These are phyloP conservation scores for Ustilago xerochloae DNA, from an alignment of 1,284 basidiomycete genomes.

Conservation along the genomic window DNA sequence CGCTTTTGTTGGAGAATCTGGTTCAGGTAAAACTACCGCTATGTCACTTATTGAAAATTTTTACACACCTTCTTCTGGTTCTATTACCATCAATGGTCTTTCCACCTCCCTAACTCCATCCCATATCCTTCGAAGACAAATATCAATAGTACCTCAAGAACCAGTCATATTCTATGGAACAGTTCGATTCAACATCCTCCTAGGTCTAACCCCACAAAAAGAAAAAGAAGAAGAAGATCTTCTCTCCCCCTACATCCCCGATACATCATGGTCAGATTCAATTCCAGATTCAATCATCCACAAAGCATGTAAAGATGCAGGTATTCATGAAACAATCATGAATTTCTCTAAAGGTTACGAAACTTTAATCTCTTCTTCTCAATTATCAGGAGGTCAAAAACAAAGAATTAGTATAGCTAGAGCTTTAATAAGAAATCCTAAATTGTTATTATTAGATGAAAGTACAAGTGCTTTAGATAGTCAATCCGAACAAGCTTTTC, in stretches of 20 bases:
- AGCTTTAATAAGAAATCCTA: conserved; percentile 60
- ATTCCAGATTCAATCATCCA: conserved; percentile 17
- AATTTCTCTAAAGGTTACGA: conserved; percentile 86
- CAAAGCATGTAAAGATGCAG: conserved; percentile 18
- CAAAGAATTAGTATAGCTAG: conserved; percentile 61
- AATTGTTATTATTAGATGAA: conserved; percentile 60
- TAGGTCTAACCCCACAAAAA: conserved; percentile 41
- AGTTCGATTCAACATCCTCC: conserved; percentile 40
- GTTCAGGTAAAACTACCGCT: conserved; percentile 63
- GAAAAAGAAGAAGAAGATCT: conserved; percentile 55
- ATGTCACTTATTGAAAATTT: conserved; percentile 70
- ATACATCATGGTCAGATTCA: conserved; percentile 19
- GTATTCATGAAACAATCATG: conserved; percentile 81
- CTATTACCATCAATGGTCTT: conserved; percentile 80
- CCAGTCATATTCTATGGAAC: conserved; percentile 73
- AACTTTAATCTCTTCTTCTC: conserved; percentile 70
- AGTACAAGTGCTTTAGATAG: conserved; percentile 64
- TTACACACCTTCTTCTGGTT: conserved; percentile 77
- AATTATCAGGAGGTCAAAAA: conserved; percentile 63
- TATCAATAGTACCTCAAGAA: conserved; percentile 60
- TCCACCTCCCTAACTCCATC: conserved; percentile 89
- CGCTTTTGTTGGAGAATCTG: conserved; percentile 71
- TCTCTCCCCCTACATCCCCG: conserved; percentile 22
- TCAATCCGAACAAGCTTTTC: conserved; percentile 59
- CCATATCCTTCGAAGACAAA: conserved; percentile 47